Percentiles rank a stretch among this genome's conserved stretches.
These are phyloP conservation scores for Saccharomycopsis sp. DNA, from an alignment of 805 yeast species.

Conservation along the genomic window DNA sequence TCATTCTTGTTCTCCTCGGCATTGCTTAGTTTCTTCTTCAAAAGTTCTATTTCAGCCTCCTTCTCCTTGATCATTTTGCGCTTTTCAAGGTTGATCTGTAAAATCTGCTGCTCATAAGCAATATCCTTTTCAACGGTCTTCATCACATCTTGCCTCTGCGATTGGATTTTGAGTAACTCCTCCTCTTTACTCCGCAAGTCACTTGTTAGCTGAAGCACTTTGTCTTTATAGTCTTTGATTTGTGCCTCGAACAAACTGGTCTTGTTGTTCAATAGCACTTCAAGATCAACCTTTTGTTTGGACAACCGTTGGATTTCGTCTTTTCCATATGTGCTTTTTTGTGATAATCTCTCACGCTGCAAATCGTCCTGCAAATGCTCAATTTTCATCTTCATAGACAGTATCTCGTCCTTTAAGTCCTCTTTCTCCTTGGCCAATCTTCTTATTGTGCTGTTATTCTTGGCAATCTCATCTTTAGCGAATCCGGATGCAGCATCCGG, in stretches of 20 bases:
- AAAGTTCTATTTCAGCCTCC: slow-evolving; percentile 21
- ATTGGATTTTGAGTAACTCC: neutral
- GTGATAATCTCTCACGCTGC: slow-evolving; percentile 25
- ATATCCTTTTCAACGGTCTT: slow-evolving; percentile 29
- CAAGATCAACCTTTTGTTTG: slow-evolving; percentile 30
- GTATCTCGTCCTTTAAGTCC: slow-evolving; percentile 30
- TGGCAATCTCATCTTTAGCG: slow-evolving; percentile 11
- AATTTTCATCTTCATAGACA: slow-evolving; percentile 32
- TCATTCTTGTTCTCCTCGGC: slow-evolving; percentile 20
- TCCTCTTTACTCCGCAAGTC: slow-evolving; percentile 3
- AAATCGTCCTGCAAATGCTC: slow-evolving; percentile 32
- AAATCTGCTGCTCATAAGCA: slow-evolving; percentile 34
- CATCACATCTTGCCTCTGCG: neutral
- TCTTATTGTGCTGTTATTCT: slow-evolving; percentile 24
- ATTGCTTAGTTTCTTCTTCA: slow-evolving; percentile 22
- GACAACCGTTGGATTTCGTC: slow-evolving; percentile 35
- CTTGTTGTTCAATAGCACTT: slow-evolving; percentile 25
- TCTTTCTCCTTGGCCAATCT: slow-evolving; percentile 28
- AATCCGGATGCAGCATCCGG: neutral
- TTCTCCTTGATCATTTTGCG: slow-evolving; percentile 27
- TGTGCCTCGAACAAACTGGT: slow-evolving; percentile 22
- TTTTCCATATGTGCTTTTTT: slow-evolving; percentile 28
- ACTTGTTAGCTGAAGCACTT: slow-evolving; percentile 21
- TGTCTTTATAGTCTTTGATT: slow-evolving; percentile 22
- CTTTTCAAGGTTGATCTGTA: slow-evolving; percentile 33